Evolutionary conservation across 306 rosid genomes (phyloP), one percentile per base, ranked within the genome.

Genomic region (Ziziphus jujuba): DNA sequence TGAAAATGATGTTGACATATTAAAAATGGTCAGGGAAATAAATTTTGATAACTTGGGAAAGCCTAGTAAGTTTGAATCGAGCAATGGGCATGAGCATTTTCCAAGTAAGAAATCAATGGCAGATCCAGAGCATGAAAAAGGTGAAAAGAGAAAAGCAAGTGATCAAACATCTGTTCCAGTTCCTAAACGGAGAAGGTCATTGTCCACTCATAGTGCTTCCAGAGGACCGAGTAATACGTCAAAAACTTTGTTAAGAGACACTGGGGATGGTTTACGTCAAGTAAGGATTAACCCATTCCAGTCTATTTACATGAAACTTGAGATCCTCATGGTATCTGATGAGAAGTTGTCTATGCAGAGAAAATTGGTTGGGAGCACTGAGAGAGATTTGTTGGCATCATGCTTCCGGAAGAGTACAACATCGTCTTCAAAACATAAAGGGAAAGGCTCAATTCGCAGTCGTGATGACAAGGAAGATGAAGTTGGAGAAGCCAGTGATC

Each of bases 61-160:
- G 34, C 62, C 95, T 61, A 62, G 65, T 49, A 82, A 85, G 81
- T 81, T 84, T 80, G 92, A 85, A 77, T 53, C 87, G 63, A 88
- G 85, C 71, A 95, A 95, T 72, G 99, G 97, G 36, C 92, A 87
- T 72, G 89, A 75, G 60, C 66, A 73, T 70, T 80, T 66, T 55
- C 74, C 81, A 21, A 77, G 76, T 36, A 83, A 77, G 83, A 79
- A 72, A 65, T 71, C 63, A 55, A 56, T 53, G 40, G 65, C 59
- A 71, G 85, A 79, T 77, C 48, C 61, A 58, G 80, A 72, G 69
- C 35, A 61, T 72, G 65, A 63, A 63, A 63, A 65, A 38, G 79
- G 61, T 64, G 78, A 67, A 70, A 91, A 85, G 75, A 82, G 97
- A 74, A 90, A 87, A 73, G 71, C 76, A 44, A 65, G 74, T 49